These are phyloP conservation scores for Suhomyces atakaporum DNA, from an alignment of 1,139 yeast species.

Conservation along the genomic window DNA sequence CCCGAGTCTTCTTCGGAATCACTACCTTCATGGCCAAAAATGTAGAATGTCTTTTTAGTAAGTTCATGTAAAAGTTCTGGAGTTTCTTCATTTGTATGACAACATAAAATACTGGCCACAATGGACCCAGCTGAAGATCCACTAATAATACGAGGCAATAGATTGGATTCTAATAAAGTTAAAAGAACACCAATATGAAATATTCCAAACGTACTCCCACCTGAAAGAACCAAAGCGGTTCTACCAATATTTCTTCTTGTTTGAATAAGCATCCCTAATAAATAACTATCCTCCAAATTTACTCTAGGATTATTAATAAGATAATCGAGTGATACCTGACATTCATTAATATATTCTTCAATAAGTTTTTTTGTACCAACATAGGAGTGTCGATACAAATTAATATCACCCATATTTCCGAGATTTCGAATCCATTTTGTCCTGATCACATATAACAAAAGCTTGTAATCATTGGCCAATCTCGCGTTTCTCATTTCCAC, in stretches of 20 bases:
- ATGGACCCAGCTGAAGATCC: conserved; percentile 98
- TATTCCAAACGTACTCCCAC: conserved; percentile 93
- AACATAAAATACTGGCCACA: conserved; percentile 84
- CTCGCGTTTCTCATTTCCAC: conserved; percentile 66
- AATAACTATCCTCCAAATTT: conserved; percentile 63
- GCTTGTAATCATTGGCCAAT: conserved; percentile 53
- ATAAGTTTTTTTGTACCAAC: conserved; percentile 85
- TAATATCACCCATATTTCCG: conserved; percentile 85
- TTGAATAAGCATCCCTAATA: conserved; percentile 78
- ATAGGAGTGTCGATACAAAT: conserved; percentile 73
- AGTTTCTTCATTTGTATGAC: conserved; percentile 76
- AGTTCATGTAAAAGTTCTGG: conserved; percentile 55
- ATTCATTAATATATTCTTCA: conserved; percentile 81
- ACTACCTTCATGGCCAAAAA: conserved; percentile 42
- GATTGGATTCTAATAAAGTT: conserved; percentile 68
- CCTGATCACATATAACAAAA: conserved; percentile 69
- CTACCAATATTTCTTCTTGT: conserved; percentile 91
- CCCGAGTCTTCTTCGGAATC: conserved; percentile 10
- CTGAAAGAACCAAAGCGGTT: conserved; percentile 88
- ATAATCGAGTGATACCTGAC: conserved; percentile 61
- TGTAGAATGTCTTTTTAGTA: conserved; percentile 62
- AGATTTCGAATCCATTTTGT: conserved; percentile 84
- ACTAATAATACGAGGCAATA: conserved; percentile 86
- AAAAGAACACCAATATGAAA: conserved; percentile 91
- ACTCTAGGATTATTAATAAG: conserved; percentile 43